These are phyloP conservation scores for Fragaria iinumae DNA, from an alignment of 306 rosid genomes.

Conservation along the genomic window DNA sequence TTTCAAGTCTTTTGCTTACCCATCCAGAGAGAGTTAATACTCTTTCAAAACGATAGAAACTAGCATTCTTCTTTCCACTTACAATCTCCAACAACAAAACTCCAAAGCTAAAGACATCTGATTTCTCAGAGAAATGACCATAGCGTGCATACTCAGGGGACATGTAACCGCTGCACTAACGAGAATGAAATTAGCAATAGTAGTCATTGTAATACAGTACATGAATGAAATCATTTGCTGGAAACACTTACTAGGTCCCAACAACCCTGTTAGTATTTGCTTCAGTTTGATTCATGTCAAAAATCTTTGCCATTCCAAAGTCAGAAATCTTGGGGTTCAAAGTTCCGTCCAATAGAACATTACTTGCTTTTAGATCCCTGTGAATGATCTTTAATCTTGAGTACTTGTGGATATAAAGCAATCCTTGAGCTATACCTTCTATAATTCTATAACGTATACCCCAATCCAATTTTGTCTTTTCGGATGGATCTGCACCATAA, in stretches of 20 bases:
- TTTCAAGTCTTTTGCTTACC: too few species aligned
- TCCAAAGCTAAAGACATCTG: conserved; percentile 24
- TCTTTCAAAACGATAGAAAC: too few species aligned
- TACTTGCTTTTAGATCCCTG: conserved; percentile 28
- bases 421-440: conserved; percentile 2
- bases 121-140: conserved; percentile 15
- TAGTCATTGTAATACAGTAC: too few species aligned
- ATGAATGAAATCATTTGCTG: too few species aligned
- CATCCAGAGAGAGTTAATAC: too few species aligned
- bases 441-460: conserved; percentile 33
- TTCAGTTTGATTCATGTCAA: conserved; percentile 11
- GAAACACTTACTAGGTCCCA: conserved; percentile 25
- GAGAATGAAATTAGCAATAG: too few species aligned
- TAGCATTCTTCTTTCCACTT: conserved; percentile 21
- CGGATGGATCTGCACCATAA: conserved; percentile 6
- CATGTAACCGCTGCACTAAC: conserved; percentile 14
- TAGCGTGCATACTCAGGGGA: conserved; percentile 21
- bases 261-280: conserved; percentile 18
- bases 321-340: conserved; percentile 24
- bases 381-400: conserved; percentile 23
- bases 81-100: conserved; percentile 22
- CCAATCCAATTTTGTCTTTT: conserved; percentile 25
- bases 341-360: conserved; percentile 8
- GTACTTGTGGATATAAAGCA: conserved; percentile 23
- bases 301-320: conserved; percentile 26